These are phyloP conservation scores for Globisporangium acanthophoron DNA, from an alignment of 352 stramenopile genomes.

Conservation along the genomic window DNA sequence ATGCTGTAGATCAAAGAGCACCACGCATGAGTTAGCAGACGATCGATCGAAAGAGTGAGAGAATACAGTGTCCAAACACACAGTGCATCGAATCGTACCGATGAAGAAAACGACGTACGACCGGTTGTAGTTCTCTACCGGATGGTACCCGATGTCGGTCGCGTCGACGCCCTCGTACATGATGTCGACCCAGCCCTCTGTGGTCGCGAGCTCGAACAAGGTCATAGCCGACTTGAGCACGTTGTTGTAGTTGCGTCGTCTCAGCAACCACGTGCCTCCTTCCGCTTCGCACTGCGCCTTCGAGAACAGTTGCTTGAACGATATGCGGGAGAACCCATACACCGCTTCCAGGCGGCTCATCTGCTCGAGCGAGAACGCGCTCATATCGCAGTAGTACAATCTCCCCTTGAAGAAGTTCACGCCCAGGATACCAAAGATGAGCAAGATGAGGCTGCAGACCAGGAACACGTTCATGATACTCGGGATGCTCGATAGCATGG, in stretches of 20 bases:
- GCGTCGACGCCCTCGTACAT: conserved; percentile 81
- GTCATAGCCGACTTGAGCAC: conserved; percentile 45
- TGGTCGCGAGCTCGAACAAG: conserved; percentile 85
- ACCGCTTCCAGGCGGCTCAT: conserved; percentile 18
- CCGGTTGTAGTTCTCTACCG: conserved; percentile 61
- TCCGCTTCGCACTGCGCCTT: conserved; percentile 24
- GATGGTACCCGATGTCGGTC: conserved; percentile 58
- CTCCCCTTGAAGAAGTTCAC: conserved; percentile 84
- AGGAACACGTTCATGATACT: conserved; percentile 73
- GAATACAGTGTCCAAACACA: not conserved
- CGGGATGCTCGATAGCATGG: conserved; percentile 66
- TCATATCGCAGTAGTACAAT: conserved; percentile 64
- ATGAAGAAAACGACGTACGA: conserved; percentile 75
- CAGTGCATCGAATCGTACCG: conserved; percentile 14
- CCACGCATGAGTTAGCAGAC: not conserved
- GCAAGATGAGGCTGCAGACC: conserved; percentile 86
- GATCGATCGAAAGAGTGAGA: not conserved
- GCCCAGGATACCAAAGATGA: conserved; percentile 77
- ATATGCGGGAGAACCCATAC: conserved; percentile 33
- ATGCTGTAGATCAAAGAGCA: conserved; percentile 24
- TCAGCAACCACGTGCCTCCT: conserved; percentile 23
- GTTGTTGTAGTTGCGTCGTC: conserved; percentile 59
- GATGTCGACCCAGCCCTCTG: conserved; percentile 76
- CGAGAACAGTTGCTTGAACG: conserved; percentile 39
- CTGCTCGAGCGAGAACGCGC: conserved; percentile 20